These are phyloP conservation scores for Galerina marginata DNA, from an alignment of 768 basidiomycete species.

Conservation along the genomic window DNA sequence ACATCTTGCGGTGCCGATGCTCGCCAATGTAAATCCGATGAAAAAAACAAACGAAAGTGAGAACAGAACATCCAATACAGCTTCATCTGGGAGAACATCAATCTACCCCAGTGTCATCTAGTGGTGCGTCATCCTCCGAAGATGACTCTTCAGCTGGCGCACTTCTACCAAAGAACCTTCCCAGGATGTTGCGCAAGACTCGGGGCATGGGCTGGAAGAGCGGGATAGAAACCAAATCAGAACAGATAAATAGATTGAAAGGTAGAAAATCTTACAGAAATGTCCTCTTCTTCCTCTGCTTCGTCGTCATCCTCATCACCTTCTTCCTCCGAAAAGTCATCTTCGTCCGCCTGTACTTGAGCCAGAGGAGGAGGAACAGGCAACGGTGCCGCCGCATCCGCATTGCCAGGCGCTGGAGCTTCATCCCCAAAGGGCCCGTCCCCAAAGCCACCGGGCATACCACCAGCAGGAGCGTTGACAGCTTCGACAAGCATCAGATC, in stretches of 20 bases:
- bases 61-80: no score
- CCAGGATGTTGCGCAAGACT: slow-evolving; percentile 61
- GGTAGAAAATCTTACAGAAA: slow-evolving; percentile 46
- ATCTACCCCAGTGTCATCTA: slow-evolving; percentile 40
- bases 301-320: slow-evolving; percentile 44
- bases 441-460: slow-evolving; percentile 55
- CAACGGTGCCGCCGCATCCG: slow-evolving; percentile 24
- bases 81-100: slow-evolving; percentile 13
- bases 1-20: no score
- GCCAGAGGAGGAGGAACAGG: slow-evolving; percentile 1
- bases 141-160: slow-evolving; percentile 38
- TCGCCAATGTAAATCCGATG: no score
- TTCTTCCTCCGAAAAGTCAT: slow-evolving; percentile 31
- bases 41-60: no score
- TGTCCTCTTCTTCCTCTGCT: slow-evolving; percentile 51
- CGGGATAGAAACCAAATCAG: slow-evolving; percentile 12
- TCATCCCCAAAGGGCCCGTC: slow-evolving; percentile 23
- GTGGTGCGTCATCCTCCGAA: slow-evolving; percentile 44
- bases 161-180: slow-evolving; percentile 59
- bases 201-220: slow-evolving; percentile 61
- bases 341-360: slow-evolving; percentile 27
- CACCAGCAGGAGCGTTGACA: slow-evolving; percentile 41
- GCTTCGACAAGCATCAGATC: slow-evolving; percentile 59
- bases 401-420: slow-evolving; percentile 22
- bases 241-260: not conserved